Conservation (phyloP, 495 filamentous ascomycete species). For the Penicillium atrosanguineum region DNA sequence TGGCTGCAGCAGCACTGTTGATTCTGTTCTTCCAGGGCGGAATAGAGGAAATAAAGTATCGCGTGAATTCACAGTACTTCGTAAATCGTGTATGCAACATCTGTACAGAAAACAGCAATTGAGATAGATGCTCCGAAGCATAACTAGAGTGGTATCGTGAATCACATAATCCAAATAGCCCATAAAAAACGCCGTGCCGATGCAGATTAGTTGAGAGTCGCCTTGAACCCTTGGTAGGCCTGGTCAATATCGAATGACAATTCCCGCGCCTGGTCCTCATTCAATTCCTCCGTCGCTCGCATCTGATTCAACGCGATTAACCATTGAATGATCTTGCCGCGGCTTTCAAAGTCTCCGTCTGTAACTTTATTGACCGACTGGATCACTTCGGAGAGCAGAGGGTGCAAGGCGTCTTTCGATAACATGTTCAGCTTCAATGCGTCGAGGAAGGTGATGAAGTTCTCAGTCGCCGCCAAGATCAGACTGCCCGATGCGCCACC, state of each 20-base stretch:
- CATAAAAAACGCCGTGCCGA: constrained; percentile 3
- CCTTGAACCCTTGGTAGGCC: constrained; percentile 90
- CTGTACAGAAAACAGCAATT: background rate
- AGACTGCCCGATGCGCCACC: constrained; percentile 66
- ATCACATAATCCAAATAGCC: constrained; percentile 12
- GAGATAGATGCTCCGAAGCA: background rate
- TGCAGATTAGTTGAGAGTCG: constrained; percentile 49
- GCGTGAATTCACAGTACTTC: background rate
- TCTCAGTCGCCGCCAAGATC: constrained; percentile 85
- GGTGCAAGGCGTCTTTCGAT: constrained; percentile 94
- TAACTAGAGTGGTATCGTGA: constrained; percentile 9
- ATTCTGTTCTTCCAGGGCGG: no score
- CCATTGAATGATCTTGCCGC: constrained; percentile 98
- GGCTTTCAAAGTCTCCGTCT: constrained; percentile 85
- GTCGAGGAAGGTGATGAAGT: constrained; percentile 98
- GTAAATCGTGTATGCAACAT: background rate
- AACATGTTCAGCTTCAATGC: constrained; percentile 84
- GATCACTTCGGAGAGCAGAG: constrained; percentile 88
- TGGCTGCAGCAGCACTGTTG: no score
- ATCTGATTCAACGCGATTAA: constrained; percentile 96
- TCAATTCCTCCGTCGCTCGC: constrained; percentile 89
- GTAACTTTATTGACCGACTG: constrained; percentile 96
- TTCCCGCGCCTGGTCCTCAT: constrained; percentile 82
- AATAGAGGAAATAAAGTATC: background rate
- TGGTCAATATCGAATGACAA: constrained; percentile 84